phyloP scores from a whole-genome alignment of 768 basidiomycete species.

The Pisolithus microcarpus region DNA sequence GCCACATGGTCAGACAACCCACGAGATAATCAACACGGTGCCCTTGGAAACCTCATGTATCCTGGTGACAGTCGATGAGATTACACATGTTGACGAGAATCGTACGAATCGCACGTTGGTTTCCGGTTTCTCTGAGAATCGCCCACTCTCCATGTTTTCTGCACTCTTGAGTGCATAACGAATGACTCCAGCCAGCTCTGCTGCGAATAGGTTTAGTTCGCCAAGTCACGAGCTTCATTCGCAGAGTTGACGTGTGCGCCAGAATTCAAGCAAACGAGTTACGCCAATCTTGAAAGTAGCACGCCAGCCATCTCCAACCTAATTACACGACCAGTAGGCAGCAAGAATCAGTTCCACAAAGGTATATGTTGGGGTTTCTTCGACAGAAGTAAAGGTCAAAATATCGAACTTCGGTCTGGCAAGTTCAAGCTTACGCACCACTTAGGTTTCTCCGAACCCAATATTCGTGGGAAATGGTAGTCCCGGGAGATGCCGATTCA shows the following conservation, averaged over 20 bases:
- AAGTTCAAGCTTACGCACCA: too few species aligned
- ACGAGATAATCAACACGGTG: conserved; percentile 55
- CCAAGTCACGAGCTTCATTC: conserved; percentile 35
- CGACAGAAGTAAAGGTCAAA: too few species aligned
- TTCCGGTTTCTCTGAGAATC: conserved; percentile 42
- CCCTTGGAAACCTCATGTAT: conserved; percentile 55
- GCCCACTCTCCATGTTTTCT: conserved; percentile 53
- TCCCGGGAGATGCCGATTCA: too few species aligned
- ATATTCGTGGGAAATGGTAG: too few species aligned
- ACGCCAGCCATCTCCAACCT: conserved; percentile 34
- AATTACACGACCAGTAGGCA: background rate
- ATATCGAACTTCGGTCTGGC: too few species aligned
- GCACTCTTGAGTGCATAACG: conserved; percentile 38
- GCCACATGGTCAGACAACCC: conserved; percentile 13
- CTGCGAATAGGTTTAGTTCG: conserved; percentile 35
- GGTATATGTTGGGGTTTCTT: too few species aligned
- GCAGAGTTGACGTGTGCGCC: conserved; percentile 22
- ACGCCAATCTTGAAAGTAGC: conserved; percentile 43
- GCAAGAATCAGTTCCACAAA: too few species aligned
- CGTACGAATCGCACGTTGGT: conserved; percentile 26
- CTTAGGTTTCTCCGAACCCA: too few species aligned
- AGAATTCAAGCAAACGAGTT: conserved; percentile 48
- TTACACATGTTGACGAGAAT: background rate
- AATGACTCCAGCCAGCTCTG: conserved; percentile 42
- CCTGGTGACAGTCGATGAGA: conserved; percentile 2